Percentiles rank a stretch among this genome's conserved stretches.
Conservation (phyloP, 2,329 filamentous ascomycete genomes). For the Fusarium oxysporum region DNA sequence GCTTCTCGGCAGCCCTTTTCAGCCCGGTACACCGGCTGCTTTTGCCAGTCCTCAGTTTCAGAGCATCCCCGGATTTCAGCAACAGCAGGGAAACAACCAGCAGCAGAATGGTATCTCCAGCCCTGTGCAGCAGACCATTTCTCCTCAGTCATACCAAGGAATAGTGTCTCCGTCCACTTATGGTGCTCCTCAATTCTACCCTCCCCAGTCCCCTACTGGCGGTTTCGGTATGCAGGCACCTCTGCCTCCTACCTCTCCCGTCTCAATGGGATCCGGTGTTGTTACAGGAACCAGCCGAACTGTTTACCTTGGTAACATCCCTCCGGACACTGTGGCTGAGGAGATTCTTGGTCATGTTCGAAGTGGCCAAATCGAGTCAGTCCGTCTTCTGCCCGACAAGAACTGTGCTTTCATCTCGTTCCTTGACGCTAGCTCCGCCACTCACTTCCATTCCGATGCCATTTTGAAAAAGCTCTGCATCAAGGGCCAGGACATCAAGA, state of each 20-base stretch:
- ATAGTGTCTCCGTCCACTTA: constrained; percentile 89
- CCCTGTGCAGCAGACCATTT: constrained; percentile 81
- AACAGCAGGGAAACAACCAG: constrained; percentile 65
- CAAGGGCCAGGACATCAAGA: constrained; percentile 99
- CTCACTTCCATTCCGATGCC: constrained; percentile 98
- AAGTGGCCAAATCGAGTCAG: constrained; percentile 99
- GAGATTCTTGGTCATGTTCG: constrained; percentile 96
- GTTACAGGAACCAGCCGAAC: constrained; percentile 94
- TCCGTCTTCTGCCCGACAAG: constrained; percentile 95
- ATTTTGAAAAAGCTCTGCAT: constrained; percentile 99
- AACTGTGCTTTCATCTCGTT: constrained; percentile 99
- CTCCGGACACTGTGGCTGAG: constrained; percentile 95
- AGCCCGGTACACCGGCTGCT: constrained; percentile 89
- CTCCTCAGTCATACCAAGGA: constrained; percentile 84
- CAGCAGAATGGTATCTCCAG: constrained; percentile 75
- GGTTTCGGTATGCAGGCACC: constrained; percentile 71
- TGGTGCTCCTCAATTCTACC: constrained; percentile 83
- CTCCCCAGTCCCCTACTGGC: constrained; percentile 88
- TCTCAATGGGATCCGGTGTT: constrained; percentile 81
- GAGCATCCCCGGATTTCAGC: constrained; percentile 81
- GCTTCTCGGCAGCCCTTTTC: constrained; percentile 94
- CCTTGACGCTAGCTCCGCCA: constrained; percentile 95
- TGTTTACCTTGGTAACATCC: constrained; percentile 97
- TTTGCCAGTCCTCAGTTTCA: constrained; percentile 95
- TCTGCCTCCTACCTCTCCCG: constrained; percentile 76